A percentile compares a stretch with the other conserved stretches of the same genome.
Conservation (phyloP, 2,329 filamentous ascomycete genomes). For the Capronia epimyces region DNA sequence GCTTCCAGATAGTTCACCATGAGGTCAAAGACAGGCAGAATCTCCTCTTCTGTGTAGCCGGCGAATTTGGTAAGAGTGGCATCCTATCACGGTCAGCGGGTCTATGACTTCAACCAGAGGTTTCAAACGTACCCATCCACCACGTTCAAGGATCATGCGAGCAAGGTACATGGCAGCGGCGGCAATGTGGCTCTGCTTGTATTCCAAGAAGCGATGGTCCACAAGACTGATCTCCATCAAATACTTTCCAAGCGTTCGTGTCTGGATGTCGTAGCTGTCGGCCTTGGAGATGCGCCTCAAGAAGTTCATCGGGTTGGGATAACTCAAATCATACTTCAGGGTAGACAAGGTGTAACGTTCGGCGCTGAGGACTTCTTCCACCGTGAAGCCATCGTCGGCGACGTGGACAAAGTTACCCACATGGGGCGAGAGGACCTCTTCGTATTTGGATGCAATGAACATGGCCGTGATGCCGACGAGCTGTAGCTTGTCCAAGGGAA, state of each 20-base stretch:
- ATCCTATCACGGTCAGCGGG: conserved; percentile 54
- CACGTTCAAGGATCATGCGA: conserved; percentile 81
- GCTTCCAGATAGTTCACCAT: conserved; percentile 96
- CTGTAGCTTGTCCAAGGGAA: conserved; percentile 91
- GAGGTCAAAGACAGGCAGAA: conserved; percentile 82
- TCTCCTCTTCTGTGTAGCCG: conserved; percentile 87
- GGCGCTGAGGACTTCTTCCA: conserved; percentile 92
- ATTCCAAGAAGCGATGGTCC: conserved; percentile 88
- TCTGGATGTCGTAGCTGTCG: conserved; percentile 98
- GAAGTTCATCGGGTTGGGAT: conserved; percentile 99
- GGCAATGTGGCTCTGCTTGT: conserved; percentile 81
- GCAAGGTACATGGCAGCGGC: conserved; percentile 93
- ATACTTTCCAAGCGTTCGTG: conserved; percentile 94
- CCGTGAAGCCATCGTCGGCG: conserved; percentile 91
- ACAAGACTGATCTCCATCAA: conserved; percentile 94
- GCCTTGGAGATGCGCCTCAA: conserved; percentile 97
- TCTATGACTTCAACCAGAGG: neutral
- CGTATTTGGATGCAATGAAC: conserved; percentile 99
- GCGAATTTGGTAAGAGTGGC: conserved; percentile 82
- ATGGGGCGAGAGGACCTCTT: conserved; percentile 94
- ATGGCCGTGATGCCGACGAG: conserved; percentile 96
- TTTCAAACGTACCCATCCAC: conserved; percentile 70
- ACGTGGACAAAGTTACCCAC: conserved; percentile 96
- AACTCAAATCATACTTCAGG: conserved; percentile 94
- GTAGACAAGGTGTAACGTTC: conserved; percentile 89